Evolutionary conservation across 2,329 filamentous ascomycete genomes (phyloP).

Genomic region (Sclerotinia borealis): DNA sequence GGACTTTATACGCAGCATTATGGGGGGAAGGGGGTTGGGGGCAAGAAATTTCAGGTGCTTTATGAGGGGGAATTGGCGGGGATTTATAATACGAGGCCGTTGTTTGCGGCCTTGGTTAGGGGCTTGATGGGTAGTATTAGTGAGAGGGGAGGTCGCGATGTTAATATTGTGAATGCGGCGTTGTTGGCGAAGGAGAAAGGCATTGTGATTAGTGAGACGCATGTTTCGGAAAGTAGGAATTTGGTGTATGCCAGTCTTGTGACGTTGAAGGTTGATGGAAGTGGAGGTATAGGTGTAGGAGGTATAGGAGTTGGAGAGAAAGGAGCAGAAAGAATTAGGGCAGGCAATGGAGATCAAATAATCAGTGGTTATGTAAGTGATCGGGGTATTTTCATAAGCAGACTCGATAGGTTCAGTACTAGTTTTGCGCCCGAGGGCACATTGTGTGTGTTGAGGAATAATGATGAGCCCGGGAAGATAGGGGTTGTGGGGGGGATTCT

Average conservation of each 20-base stretch:
- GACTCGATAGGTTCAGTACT: conserved; percentile 67
- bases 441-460: conserved; percentile 73
- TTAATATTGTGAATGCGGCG: conserved; percentile 79
- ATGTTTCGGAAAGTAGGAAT: conserved; percentile 54
- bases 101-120: conserved; percentile 74
- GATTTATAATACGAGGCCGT: conserved; percentile 68
- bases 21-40: conserved; percentile 39
- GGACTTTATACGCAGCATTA: conserved; percentile 74
- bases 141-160: conserved; percentile 57
- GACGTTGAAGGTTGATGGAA: conserved; percentile 46
- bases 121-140: conserved; percentile 66
- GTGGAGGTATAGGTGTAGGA: conserved; percentile 24
- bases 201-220: conserved; percentile 70
- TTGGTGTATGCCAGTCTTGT: conserved; percentile 65
- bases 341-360: conserved; percentile 35
- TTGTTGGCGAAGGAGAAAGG: conserved; percentile 71
- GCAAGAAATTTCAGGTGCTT: conserved; percentile 66
- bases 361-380: conserved; percentile 63
- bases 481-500: conserved; percentile 68
- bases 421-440: conserved; percentile 69
- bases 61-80: conserved; percentile 70
- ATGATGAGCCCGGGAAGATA: conserved; percentile 76
- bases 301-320: no score
- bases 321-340: no score
- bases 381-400: conserved; percentile 61